Percentiles rank a stretch among this genome's conserved stretches.
These are phyloP conservation scores for Pseudopediastrum boryanum DNA, from an alignment of 139 green algal genomes.

Conservation along the genomic window DNA sequence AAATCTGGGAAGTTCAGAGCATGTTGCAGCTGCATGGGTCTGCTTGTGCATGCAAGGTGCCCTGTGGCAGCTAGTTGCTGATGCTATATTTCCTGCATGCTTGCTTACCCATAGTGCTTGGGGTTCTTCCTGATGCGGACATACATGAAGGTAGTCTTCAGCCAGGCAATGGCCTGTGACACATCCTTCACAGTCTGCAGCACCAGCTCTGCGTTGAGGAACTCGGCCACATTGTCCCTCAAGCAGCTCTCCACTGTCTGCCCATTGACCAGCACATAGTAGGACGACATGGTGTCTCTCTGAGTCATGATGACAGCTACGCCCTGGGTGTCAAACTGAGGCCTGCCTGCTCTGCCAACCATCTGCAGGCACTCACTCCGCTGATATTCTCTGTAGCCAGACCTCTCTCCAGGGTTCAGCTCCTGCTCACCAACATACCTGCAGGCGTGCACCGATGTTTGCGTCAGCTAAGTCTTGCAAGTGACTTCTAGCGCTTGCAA, in stretches of 20 bases:
- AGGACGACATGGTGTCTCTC: slow-evolving; percentile 46
- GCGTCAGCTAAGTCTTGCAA: too few species aligned
- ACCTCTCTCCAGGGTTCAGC: background rate
- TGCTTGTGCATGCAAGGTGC: background rate
- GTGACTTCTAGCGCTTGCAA: too few species aligned
- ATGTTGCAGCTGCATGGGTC: background rate
- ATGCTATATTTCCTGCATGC: background rate
- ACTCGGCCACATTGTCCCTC: slow-evolving; percentile 66
- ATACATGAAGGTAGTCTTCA: slow-evolving; percentile 86
- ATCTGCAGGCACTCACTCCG: slow-evolving; percentile 83
- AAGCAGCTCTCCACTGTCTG: slow-evolving; percentile 74
- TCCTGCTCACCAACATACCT: slow-evolving; percentile 18
- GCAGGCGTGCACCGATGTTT: too few species aligned
- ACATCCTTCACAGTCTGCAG: slow-evolving; percentile 76
- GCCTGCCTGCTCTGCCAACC: slow-evolving; percentile 85
- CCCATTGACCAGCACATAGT: slow-evolving; percentile 61
- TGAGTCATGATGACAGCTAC: slow-evolving; percentile 95
- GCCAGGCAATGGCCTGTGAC: slow-evolving; percentile 68
- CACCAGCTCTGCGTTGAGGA: slow-evolving; percentile 81
- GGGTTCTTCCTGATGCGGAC: slow-evolving; percentile 58
- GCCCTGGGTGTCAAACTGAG: slow-evolving; percentile 92
- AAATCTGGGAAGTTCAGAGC: background rate
- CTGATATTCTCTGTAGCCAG: slow-evolving; percentile 91
- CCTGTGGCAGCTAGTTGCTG: background rate
- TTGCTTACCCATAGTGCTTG: slow-evolving; percentile 34